A percentile compares a stretch with the other conserved stretches of the same genome.
Conservation (phyloP, 169 alveolate species). For the Plasmodium sp. region DNA sequence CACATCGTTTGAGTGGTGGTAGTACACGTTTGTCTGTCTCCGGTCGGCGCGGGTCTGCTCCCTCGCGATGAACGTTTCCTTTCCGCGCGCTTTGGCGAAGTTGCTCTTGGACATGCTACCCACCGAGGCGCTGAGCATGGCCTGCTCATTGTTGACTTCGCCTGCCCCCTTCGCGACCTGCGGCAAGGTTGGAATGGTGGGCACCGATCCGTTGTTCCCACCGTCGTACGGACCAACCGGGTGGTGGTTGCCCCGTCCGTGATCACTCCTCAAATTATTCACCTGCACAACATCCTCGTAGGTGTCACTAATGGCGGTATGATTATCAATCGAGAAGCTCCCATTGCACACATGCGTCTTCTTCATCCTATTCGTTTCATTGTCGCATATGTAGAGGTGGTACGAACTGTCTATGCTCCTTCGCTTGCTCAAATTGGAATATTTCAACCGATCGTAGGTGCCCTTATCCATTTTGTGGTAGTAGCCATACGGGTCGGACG, state of each 20-base stretch:
- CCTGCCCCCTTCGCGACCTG: background rate
- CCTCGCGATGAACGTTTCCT: background rate
- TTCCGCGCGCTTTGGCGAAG: background rate
- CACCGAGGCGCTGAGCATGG: background rate
- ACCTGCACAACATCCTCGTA: background rate
- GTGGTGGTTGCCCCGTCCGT: background rate
- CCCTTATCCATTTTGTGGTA: constrained; percentile 39
- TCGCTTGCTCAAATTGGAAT: constrained; percentile 6
- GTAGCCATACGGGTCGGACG: constrained; percentile 20
- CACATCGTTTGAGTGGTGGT: background rate
- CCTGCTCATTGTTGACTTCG: background rate
- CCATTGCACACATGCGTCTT: constrained; percentile 29
- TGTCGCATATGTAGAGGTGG: constrained; percentile 38
- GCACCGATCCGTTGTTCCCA: background rate
- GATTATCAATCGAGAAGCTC: background rate
- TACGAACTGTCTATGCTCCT: background rate
- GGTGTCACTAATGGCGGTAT: background rate
- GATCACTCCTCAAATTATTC: background rate
- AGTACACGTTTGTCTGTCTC: background rate
- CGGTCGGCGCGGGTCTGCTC: background rate
- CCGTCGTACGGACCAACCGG: background rate
- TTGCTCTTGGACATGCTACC: background rate
- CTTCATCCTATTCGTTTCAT: constrained; percentile 23
- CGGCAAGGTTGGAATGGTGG: background rate
- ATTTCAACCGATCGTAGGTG: constrained; percentile 22